A percentile compares a stretch with the other conserved stretches of the same genome.
Conservation (phyloP, 805 yeast genomes). For the Brettanomyces naardenensis region DNA sequence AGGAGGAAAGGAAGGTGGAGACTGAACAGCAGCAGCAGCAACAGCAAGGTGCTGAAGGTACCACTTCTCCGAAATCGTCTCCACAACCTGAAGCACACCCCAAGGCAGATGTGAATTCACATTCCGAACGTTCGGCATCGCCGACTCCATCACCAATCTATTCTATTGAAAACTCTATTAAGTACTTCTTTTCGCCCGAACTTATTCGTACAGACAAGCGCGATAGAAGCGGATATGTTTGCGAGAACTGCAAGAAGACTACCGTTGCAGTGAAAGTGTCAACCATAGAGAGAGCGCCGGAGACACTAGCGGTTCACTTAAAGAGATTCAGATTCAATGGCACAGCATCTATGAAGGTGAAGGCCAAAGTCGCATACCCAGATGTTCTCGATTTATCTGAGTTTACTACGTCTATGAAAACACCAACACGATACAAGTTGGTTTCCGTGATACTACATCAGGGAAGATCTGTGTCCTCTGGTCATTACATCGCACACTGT, state of each 20-base stretch:
- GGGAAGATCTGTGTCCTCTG: conserved; percentile 86
- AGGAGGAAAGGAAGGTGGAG: conserved; percentile 15
- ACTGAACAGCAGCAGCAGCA: conserved; percentile 1
- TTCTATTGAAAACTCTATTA: conserved; percentile 66
- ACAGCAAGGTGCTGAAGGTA: conserved; percentile 1
- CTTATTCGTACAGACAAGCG: conserved; percentile 57
- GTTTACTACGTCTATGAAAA: conserved; percentile 39
- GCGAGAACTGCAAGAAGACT: conserved; percentile 75
- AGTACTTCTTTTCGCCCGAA: conserved; percentile 80
- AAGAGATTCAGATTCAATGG: conserved; percentile 89
- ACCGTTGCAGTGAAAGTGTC: conserved; percentile 74
- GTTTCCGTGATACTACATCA: conserved; percentile 86
- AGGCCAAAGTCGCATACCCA: conserved; percentile 78
- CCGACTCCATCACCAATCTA: conserved; percentile 28
- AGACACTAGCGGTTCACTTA: conserved; percentile 76
- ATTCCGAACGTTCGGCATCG: background rate
- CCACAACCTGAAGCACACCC: background rate
- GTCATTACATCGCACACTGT: conserved; percentile 89
- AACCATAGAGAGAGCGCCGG: conserved; percentile 76
- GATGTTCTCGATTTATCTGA: conserved; percentile 64
- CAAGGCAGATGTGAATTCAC: background rate
- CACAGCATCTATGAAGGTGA: conserved; percentile 67
- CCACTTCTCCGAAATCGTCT: background rate
- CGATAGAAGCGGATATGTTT: conserved; percentile 73
- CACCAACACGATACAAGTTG: conserved; percentile 59